These are phyloP conservation scores for Xenoacremonium recifei DNA, from an alignment of 2,329 filamentous ascomycete species.

Conservation along the genomic window DNA sequence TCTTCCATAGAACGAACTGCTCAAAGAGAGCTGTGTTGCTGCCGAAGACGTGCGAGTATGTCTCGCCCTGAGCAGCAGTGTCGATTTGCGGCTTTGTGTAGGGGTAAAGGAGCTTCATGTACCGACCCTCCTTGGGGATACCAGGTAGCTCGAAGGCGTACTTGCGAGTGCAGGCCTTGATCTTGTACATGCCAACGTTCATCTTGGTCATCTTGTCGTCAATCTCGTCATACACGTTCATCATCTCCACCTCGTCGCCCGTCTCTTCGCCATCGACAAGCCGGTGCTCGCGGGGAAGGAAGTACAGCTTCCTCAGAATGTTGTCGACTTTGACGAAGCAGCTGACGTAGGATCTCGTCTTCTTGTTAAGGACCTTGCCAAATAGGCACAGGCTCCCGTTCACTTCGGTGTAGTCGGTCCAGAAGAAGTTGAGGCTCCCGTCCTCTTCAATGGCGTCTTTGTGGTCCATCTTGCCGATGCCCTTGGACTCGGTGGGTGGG, in stretches of 20 bases:
- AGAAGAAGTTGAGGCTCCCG: constrained; percentile 90
- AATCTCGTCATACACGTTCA: constrained; percentile 86
- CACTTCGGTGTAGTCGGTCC: constrained; percentile 93
- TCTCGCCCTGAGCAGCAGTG: constrained; percentile 73
- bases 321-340: constrained; percentile 97
- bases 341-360: constrained; percentile 74
- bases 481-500: constrained; percentile 60
- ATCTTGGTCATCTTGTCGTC: constrained; percentile 84
- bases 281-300: constrained; percentile 73
- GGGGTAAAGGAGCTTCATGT: constrained; percentile 93
- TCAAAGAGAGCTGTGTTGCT: constrained; percentile 93
- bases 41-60: constrained; percentile 92
- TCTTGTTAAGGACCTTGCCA: constrained; percentile 92
- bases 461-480: constrained; percentile 77
- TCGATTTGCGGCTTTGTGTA: constrained; percentile 79
- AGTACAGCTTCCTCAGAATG: constrained; percentile 87
- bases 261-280: constrained; percentile 63
- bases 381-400: constrained; percentile 91
- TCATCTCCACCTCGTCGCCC: constrained; percentile 77
- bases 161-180: constrained; percentile 84
- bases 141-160: constrained; percentile 92
- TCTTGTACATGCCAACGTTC: constrained; percentile 86
- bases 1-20: constrained; percentile 98
- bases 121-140: constrained; percentile 85
- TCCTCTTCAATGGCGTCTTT: constrained; percentile 91